phyloP scores from a whole-genome alignment of 2,329 filamentous ascomycete genomes.

The Pseudogymnoascus sp. region DNA sequence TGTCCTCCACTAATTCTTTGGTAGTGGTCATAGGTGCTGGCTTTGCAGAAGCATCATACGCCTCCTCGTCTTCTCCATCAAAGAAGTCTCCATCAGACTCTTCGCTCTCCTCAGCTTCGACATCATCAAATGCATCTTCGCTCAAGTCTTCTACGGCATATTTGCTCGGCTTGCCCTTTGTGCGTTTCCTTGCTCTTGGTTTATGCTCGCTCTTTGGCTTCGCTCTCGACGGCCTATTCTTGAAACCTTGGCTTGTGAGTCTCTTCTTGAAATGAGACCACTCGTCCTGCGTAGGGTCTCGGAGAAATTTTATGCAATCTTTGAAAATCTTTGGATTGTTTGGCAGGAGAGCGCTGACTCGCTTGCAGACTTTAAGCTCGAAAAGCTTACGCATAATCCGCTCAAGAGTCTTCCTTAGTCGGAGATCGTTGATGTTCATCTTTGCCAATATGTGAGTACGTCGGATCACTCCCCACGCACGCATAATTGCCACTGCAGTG shows the following conservation, averaged over 20 bases:
- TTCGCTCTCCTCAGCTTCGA: not conserved
- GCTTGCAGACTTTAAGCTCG: conserved; percentile 46
- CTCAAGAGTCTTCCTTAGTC: conserved; percentile 51
- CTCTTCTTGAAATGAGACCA: conserved; percentile 46
- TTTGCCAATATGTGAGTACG: conserved; percentile 51
- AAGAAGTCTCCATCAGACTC: conserved; percentile 6
- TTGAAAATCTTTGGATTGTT: conserved; percentile 45
- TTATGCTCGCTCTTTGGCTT: conserved; percentile 19
- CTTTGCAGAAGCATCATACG: not conserved
- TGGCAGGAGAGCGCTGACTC: conserved; percentile 46
- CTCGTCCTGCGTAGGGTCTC: conserved; percentile 48
- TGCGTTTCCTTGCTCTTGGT: not conserved
- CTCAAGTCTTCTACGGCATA: not conserved
- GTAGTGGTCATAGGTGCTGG: conserved; percentile 1
- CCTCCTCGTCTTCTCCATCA: not conserved
- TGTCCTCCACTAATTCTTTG: not conserved
- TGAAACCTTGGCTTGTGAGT: conserved; percentile 26
- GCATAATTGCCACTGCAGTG: conserved; percentile 48
- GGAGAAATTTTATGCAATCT: conserved; percentile 51
- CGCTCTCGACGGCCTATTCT: conserved; percentile 24
- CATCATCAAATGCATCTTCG: not conserved
- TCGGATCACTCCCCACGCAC: conserved; percentile 51
- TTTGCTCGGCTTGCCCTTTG: not conserved
- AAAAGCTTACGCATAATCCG: conserved; percentile 52
- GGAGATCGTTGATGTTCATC: conserved; percentile 45